Conservation (phyloP, 495 filamentous ascomycete species). For the Trichoderma asperelloides region DNA sequence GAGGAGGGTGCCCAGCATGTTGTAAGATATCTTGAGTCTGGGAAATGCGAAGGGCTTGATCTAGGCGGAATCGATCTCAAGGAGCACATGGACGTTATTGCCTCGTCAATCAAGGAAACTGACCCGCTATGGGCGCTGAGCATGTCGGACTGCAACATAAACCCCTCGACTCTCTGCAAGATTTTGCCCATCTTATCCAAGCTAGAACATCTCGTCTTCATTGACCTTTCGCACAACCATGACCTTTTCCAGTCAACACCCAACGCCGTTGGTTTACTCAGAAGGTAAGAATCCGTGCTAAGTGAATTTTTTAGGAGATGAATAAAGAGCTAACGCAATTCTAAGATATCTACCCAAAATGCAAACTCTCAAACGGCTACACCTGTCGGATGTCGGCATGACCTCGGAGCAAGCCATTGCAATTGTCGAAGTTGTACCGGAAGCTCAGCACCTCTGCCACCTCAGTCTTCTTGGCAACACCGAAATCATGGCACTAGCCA, state of each 20-base stretch:
- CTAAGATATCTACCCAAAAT: conserved; percentile 72
- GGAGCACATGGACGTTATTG: conserved; percentile 60
- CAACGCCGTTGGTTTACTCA: conserved; percentile 65
- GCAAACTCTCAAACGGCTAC: conserved; percentile 70
- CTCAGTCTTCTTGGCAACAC: conserved; percentile 83
- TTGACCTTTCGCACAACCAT: conserved; percentile 86
- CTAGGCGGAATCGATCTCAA: conserved; percentile 80
- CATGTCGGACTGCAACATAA: conserved; percentile 78
- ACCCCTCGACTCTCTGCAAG: conserved; percentile 57
- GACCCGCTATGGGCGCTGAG: conserved; percentile 71
- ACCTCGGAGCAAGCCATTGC: conserved; percentile 81
- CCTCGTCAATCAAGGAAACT: conserved; percentile 50
- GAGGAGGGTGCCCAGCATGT: conserved; percentile 67
- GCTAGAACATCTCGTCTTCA: conserved; percentile 71
- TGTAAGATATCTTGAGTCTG: conserved; percentile 59
- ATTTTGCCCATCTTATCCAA: conserved; percentile 66
- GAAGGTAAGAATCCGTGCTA: conserved; percentile 43
- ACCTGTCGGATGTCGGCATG: conserved; percentile 80
- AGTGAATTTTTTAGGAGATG: background rate
- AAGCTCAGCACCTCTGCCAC: conserved; percentile 74
- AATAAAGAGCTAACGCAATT: conserved; percentile 7
- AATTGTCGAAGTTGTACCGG: conserved; percentile 80
- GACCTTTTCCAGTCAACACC: conserved; percentile 65
- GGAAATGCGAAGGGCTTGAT: conserved; percentile 80
- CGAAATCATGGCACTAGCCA: conserved; percentile 54